Percentiles rank a stretch among this genome's conserved stretches.
Evolutionary conservation across 2,329 filamentous ascomycete species (phyloP).

Genomic region (Teratosphaeria nubilosa): DNA sequence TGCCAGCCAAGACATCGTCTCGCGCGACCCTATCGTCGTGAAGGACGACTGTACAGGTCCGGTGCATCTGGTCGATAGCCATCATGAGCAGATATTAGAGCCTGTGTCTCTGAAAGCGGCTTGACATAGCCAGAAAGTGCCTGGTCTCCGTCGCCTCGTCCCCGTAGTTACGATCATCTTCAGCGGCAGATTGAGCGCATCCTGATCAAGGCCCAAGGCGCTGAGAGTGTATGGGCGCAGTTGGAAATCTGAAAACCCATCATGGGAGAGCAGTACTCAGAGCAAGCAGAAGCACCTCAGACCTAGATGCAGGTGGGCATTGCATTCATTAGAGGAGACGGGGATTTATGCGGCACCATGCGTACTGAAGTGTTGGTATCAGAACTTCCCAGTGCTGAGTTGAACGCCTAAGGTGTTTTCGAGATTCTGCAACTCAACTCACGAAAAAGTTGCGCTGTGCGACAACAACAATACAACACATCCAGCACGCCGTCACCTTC

Average conservation of each 20-base stretch:
- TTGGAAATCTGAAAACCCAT: too few species aligned
- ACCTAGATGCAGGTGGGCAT: too few species aligned
- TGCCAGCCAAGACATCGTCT: constrained; percentile 21
- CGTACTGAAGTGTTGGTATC: neutral
- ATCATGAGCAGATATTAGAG: constrained; percentile 3
- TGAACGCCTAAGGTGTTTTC: neutral
- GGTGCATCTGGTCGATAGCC: constrained; percentile 10
- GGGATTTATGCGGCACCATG: too few species aligned
- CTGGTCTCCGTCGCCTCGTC: neutral
- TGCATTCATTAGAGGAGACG: too few species aligned
- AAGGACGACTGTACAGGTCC: constrained; percentile 23
- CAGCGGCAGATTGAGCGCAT: neutral
- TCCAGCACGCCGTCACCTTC: neutral
- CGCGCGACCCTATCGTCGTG: constrained; percentile 22
- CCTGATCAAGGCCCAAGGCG: neutral
- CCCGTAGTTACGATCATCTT: neutral
- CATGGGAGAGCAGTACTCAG: neutral
- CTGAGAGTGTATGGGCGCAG: neutral
- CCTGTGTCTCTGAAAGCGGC: neutral
- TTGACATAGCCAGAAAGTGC: neutral
- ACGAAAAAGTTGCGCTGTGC: neutral
- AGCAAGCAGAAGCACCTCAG: too few species aligned
- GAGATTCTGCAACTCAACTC: neutral
- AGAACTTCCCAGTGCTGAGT: neutral
- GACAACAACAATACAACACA: neutral